Evolutionary conservation across 2,329 filamentous ascomycete genomes (phyloP), one percentile per base, ranked within the genome.

Genomic region (Lasiodiplodia sp.): DNA sequence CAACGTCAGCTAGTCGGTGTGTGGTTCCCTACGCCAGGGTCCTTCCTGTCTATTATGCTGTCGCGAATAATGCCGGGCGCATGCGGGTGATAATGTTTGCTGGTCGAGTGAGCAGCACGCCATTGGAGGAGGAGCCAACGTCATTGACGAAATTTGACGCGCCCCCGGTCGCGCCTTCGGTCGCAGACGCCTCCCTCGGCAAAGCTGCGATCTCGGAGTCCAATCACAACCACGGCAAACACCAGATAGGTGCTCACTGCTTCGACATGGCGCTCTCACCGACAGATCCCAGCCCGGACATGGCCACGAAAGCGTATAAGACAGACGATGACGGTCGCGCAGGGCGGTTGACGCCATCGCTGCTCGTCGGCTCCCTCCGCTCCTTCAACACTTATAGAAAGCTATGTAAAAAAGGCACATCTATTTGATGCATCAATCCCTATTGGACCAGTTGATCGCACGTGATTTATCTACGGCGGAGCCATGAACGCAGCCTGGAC

Each of bases 111-210:
- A 8, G 57, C 57, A 62, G 57, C 60, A 52, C 60, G 60, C n/a
- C 25, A 63, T 63, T 52, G 60, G 23, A 2, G 47, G n/a, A 31
- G 40, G 18, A 12, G n/a, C n/a, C 28, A 8, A 12, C 60, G 60
- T 63, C 60, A 63, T 63, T n/a, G 44, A 37, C 47, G 28, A 63
- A 51, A 37, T 63, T 47, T 52, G 44, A 31, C 14, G 25, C 44
- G 60, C 44, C 23, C 60, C 60, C 28, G 60, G 47, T 51, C 44
- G 60, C 60, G 60, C 23, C 38, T 63, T 63, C 58, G 38, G 58
- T 12, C 37, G 40, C 40, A 25, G 14, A 11, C 8, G 18, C 57
- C 18, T 12, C 14, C 11, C 60, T 52, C 44, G 60, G 60, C 25
- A 63, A 63, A 23, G 25, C 31, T 51, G 44, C 56, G 44, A 38